A percentile compares a stretch with the other conserved stretches of the same genome.
These are phyloP conservation scores for Saccharomyces eubayanus DNA, from an alignment of 805 yeast genomes.

Conservation along the genomic window DNA sequence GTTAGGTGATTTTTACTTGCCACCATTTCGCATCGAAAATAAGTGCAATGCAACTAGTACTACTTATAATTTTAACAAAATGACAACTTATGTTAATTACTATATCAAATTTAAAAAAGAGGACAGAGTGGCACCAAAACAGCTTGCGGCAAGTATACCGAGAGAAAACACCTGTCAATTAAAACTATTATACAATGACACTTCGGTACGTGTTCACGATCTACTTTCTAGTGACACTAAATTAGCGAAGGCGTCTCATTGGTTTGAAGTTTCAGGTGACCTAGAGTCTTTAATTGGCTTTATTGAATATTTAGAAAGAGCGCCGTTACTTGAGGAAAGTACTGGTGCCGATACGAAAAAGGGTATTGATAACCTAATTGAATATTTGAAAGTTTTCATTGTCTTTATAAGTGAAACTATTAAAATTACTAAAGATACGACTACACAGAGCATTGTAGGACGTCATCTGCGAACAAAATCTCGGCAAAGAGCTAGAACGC, in stretches of 20 bases:
- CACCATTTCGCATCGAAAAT: conserved; percentile 12
- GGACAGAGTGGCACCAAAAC: not conserved
- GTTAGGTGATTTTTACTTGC: conserved; percentile 29
- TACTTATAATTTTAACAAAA: not conserved
- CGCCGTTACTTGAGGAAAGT: not conserved
- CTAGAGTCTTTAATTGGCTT: not conserved
- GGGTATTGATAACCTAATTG: not conserved
- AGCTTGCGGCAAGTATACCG: not conserved
- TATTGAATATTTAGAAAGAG: not conserved
- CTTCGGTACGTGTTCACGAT: conserved; percentile 17
- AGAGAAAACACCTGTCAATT: conserved; percentile 16
- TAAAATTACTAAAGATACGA: not conserved
- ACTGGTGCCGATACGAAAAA: not conserved
- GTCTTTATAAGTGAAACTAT: not conserved
- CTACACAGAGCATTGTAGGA: not conserved
- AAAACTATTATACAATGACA: conserved; percentile 24
- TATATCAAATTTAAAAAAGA: not conserved
- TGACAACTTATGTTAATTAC: not conserved
- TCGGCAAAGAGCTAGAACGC: not conserved
- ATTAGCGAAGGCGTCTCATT: not conserved
- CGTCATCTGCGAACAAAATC: not conserved
- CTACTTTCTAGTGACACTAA: not conserved
- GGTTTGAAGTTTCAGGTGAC: not conserved
- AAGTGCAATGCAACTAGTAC: not conserved
- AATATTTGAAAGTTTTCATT: not conserved